Evolutionary conservation across 129 eudicot species (phyloP).

Genomic region (Oenanthe sinensis): DNA sequence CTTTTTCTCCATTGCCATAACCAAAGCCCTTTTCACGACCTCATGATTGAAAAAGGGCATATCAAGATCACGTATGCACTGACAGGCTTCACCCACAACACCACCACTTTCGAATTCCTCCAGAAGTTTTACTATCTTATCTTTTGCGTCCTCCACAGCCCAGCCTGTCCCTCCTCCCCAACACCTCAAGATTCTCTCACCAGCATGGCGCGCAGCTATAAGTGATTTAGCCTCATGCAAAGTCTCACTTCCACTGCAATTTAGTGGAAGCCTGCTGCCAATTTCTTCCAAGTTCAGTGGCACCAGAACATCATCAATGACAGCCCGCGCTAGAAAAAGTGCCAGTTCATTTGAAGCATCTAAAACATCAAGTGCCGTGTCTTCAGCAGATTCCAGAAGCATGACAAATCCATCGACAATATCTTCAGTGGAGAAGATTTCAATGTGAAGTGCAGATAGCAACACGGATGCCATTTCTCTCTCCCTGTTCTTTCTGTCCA

Average conservation of each 20-base stretch:
- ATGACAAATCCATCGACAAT: constrained; percentile 69
- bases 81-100: constrained; percentile 76
- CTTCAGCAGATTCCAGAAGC: constrained; percentile 85
- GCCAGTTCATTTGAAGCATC: constrained; percentile 88
- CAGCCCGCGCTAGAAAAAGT: constrained; percentile 74
- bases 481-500: constrained; percentile 86
- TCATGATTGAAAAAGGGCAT: constrained; percentile 95
- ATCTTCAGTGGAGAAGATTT: constrained; percentile 79
- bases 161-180: constrained; percentile 99
- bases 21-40: constrained; percentile 87
- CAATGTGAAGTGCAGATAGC: constrained; percentile 74
- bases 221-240: constrained; percentile 60
- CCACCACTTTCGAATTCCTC: constrained; percentile 87
- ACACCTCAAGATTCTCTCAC: constrained; percentile 82
- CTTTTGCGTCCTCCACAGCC: constrained; percentile 98
- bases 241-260: constrained; percentile 70
- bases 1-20: constrained; percentile 98
- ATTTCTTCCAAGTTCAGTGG: constrained; percentile 81
- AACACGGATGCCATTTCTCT: constrained; percentile 92
- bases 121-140: constrained; percentile 69
- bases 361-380: constrained; percentile 77
- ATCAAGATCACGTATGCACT: constrained; percentile 73
- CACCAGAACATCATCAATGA: constrained; percentile 80
- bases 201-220: constrained; percentile 78
- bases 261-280: constrained; percentile 40